Evolutionary conservation across 2,329 filamentous ascomycete genomes (phyloP), one percentile per base, ranked within the genome.

Genomic region (Fusarium sp.): DNA sequence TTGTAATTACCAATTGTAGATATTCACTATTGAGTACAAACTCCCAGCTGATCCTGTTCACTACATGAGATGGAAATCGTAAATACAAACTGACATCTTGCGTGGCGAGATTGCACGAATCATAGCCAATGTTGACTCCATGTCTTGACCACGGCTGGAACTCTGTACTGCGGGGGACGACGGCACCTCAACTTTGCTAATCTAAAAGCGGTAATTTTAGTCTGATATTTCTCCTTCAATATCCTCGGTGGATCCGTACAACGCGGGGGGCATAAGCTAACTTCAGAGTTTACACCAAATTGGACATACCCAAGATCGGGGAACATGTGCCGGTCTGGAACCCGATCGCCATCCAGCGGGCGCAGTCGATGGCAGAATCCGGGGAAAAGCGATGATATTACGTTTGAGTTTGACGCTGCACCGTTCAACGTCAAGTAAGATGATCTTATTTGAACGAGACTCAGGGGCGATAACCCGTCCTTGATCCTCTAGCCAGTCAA

Each of bases 181-280:
- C 18, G 18, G 14, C 39, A 24, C 13, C 26, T 51, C 18, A 7
- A n/a, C 6, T n/a, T 44, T 28, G 24, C 61, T 63, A 64, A 45
- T 7, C 61, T 51, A 18, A 33, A 64, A 51, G 13, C 7, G 45
- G 61, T 10, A 63, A 64, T 64, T 64, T 64, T 63, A 64, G 61
- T 51, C 61, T 64, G 28, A 64, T 50, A 58, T 64, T 64, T n/a
- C 54, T 57, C 45, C 10, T 63, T 51, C 22, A 10, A 63, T 18
- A 14, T 9, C 38, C 54, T 44, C 11, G 13, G 45, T 39, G 34
- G 24, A 45, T 20, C 53, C 18, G 22, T n/a, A 31, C 15, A 28
- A 38, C 43, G 53, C 43, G 53, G 34, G 33, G 28, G 34, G 13
- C 17, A 38, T 22, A 42, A 42, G 28, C 28, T 31, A 31, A 15